Percentiles rank a stretch among this genome's conserved stretches.
Evolutionary conservation across 495 filamentous ascomycete genomes (phyloP).

Genomic region (Penicillium chermesinum): DNA sequence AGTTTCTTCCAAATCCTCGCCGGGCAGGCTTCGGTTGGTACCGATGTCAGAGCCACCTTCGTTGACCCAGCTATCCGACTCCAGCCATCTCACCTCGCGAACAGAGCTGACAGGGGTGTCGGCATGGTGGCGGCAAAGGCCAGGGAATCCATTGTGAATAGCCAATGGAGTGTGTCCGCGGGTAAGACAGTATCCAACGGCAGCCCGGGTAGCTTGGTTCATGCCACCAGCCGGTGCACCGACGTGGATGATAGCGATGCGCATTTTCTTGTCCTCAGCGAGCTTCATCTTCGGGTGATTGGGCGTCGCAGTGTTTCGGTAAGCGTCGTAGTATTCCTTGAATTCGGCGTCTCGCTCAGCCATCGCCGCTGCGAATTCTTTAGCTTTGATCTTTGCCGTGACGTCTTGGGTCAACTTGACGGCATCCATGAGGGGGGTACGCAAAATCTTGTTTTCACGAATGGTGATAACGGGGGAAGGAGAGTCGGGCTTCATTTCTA

Average conservation of each 20-base stretch:
- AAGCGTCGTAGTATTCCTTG: conserved; percentile 83
- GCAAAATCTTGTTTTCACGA: conserved; percentile 94
- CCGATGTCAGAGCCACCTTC: conserved; percentile 97
- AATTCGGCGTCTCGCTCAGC: conserved; percentile 86
- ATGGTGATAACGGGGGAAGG: conserved; percentile 94
- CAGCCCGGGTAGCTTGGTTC: conserved; percentile 93
- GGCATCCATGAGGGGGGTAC: conserved; percentile 82
- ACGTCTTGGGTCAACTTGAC: conserved; percentile 81
- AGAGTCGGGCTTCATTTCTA: conserved; percentile 82
- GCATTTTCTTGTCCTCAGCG: conserved; percentile 78
- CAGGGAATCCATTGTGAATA: conserved; percentile 96
- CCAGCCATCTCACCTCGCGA: conserved; percentile 81
- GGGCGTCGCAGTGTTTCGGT: conserved; percentile 77
- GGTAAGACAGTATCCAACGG: conserved; percentile 92
- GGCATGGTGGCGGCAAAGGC: conserved; percentile 82
- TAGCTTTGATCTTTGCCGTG: conserved; percentile 68
- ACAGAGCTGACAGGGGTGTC: conserved; percentile 80
- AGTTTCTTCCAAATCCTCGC: conserved; percentile 74
- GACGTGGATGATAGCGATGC: conserved; percentile 92
- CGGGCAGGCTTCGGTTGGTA: conserved; percentile 88
- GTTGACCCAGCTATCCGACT: conserved; percentile 91
- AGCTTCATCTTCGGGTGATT: conserved; percentile 59
- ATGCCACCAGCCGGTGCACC: conserved; percentile 98
- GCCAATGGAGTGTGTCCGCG: conserved; percentile 87
- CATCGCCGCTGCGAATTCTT: conserved; percentile 85